Evolutionary conservation across 345 rosid genomes (phyloP).

Genomic region (Sapria himalayana): DNA sequence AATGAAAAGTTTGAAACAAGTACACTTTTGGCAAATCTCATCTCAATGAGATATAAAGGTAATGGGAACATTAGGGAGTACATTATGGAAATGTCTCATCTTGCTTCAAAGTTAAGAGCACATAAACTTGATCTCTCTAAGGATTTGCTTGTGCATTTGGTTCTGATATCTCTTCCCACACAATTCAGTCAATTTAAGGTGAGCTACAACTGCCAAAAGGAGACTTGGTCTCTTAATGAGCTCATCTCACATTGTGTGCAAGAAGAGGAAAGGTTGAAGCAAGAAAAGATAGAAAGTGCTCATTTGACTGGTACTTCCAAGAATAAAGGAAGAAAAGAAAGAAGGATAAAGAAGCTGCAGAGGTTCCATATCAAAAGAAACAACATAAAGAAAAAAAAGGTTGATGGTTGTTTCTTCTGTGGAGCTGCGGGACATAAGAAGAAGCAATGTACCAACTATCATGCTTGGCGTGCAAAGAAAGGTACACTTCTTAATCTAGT

Average conservation of each 20-base stretch:
- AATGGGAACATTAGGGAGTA: too few species aligned
- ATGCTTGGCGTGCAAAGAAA: constrained; percentile 1
- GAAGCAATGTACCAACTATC: constrained; percentile 2
- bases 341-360: neutral
- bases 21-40: neutral
- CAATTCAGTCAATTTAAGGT: too few species aligned
- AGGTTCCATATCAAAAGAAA: neutral
- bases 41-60: neutral
- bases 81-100: constrained; percentile 2
- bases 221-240: neutral
- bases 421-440: neutral
- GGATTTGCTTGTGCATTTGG: too few species aligned
- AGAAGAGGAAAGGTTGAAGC: constrained; percentile 1
- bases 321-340: neutral
- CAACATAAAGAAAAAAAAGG: too few species aligned
- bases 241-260: too few species aligned
- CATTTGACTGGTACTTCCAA: neutral
- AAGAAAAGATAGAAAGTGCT: neutral
- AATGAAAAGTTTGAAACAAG: neutral
- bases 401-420: neutral
- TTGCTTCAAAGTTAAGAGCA: constrained; percentile 2
- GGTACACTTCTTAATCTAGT: neutral
- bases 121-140: neutral
- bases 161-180: neutral
- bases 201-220: neutral